Percentiles rank a stretch among this genome's conserved stretches.
Conservation (phyloP, 768 basidiomycete genomes). For the Psilocybe subaeruginosa region DNA sequence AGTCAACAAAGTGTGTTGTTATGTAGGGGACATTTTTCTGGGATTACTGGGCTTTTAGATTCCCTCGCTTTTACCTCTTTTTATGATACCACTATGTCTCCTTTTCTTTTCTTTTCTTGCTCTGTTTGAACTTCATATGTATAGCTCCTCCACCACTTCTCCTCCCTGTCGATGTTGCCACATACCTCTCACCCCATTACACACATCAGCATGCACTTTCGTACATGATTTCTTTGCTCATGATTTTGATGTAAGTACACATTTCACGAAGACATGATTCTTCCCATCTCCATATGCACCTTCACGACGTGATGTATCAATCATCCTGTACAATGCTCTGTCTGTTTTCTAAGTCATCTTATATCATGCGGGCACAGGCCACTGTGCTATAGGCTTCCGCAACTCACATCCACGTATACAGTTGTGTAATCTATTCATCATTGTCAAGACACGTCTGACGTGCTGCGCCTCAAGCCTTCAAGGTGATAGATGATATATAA, state of each 20-base stretch:
- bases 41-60: conserved; percentile 69
- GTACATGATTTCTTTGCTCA: conserved; percentile 30
- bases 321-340: conserved; percentile 22
- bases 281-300: conserved; percentile 27
- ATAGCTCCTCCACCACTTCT: conserved; percentile 26
- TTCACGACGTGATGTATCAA: conserved; percentile 29
- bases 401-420: conserved; percentile 4
- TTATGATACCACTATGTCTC: conserved; percentile 78
- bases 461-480: conserved; percentile 21
- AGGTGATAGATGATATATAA: conserved; percentile 9
- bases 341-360: conserved; percentile 2
- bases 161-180: conserved; percentile 25
- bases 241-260: conserved; percentile 38
- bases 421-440: not conserved
- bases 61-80: conserved; percentile 70
- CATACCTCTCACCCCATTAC: conserved; percentile 21
- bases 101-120: conserved; percentile 29
- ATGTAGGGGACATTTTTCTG: conserved; percentile 74
- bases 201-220: conserved; percentile 27
- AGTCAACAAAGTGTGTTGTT: conserved; percentile 70
- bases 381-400: conserved; percentile 4
- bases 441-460: conserved; percentile 16
- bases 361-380: conserved; percentile 7
- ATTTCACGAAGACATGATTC: conserved; percentile 30
- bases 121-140: conserved; percentile 31